phyloP scores from a whole-genome alignment of 2,329 filamentous ascomycete genomes.

The Arthrobotrys musiformis region DNA sequence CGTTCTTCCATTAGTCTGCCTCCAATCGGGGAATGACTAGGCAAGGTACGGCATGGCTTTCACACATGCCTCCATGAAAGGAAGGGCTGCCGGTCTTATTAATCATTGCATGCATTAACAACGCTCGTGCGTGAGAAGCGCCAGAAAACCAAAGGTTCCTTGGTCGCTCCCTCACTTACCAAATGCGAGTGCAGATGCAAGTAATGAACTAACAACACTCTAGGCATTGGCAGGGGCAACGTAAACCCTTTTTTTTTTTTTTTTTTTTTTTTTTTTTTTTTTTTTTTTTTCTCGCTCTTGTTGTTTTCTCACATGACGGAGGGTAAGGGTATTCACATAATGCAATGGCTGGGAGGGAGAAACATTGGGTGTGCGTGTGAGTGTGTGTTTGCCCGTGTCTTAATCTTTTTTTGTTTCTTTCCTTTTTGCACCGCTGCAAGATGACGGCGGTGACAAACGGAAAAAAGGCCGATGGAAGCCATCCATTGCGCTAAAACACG shows the following conservation, averaged over 20 bases:
- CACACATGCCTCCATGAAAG: constrained; percentile 37
- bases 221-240: neutral
- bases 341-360: neutral
- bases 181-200: neutral
- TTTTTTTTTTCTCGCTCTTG: too few relatives aligned
- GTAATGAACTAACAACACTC: too few relatives aligned
- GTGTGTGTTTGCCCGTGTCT: neutral
- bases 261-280: too few relatives aligned
- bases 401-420: constrained; percentile 11
- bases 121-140: constrained; percentile 5
- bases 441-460: constrained; percentile 55
- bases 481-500: constrained; percentile 45
- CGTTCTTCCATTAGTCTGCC: constrained; percentile 12
- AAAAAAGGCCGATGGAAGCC: constrained; percentile 21
- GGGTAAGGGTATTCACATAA: constrained; percentile 20
- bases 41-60: constrained; percentile 14
- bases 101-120: neutral
- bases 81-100: constrained; percentile 17
- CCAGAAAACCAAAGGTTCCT: constrained; percentile 1
- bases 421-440: constrained; percentile 39
- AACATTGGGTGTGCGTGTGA: neutral
- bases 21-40: constrained; percentile 19
- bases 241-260: neutral
- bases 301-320: constrained; percentile 3
- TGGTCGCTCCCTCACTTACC: neutral